Base-by-base conservation (phyloP, 139 green algal genomes). In the Tetradesmus obliquus region DNA sequence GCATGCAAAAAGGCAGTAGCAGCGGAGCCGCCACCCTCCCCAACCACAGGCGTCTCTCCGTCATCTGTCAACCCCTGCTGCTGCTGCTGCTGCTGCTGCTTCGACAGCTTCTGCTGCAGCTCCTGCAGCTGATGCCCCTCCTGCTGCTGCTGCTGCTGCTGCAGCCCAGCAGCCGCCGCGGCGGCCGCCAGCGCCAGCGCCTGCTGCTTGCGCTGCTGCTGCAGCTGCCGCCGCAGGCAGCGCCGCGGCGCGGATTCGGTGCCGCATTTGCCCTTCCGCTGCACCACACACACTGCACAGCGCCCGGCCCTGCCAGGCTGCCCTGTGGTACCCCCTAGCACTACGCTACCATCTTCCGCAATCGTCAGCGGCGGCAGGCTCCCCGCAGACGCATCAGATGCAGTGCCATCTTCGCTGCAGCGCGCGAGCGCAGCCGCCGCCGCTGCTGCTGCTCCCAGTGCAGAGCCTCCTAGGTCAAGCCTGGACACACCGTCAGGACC, bases 191-290 rank as follows among this genome's bases (percentile, higher is more conserved):
- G 53, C 19, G 53, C 53, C 15, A 54, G 24, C 81, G 81, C 81
- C 32, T 57, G 32, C 81, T 86, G 79, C 72, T 55, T 55, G 8
- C 32, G 88, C 58, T 91, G 88, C 88, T 91, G 76, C 76, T 91
- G 88, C 88, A 91, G 88, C 76, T 55, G n/a, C 13, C 94, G 87
- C 12, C 95, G 92, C 60, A 96, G 92, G 92, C 95, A 97, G 88
- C 95, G 95, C 66, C 90, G 91, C 5, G 94, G 94, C 7, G 95
- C 95, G 1, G 90, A 94, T 57, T 94, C 88, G 15, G 94, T 97
- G 62, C 95, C 95, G 84, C 95, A 97, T 83, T 95, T 95, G 79
- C 95, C 95, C 88, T 96, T 96, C 82, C 94, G 94, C 89, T 96
- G 94, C 4, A 95, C 88, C 12, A 96, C 92, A 84, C 95, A 97